Evolutionary conservation across 441 rosid species (phyloP), one percentile per base, ranked within the genome.

Genomic region (Raphanus hybrid): DNA sequence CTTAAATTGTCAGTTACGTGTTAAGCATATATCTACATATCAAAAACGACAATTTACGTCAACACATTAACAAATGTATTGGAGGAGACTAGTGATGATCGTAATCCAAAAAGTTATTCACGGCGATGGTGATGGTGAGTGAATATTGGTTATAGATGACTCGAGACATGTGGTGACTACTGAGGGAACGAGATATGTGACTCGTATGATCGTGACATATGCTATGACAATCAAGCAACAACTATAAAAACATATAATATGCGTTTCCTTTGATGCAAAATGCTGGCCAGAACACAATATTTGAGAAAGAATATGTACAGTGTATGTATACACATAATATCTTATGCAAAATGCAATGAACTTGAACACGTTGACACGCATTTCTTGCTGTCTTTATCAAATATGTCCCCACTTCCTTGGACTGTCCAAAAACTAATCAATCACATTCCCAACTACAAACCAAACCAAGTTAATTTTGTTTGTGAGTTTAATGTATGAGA

Each of bases 401-500:
- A 54, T 8, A 64, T 29, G 81, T 71, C 81, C 81, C 81, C 77
- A 78, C 69, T 35, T 72, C 8, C 52, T 60, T 71, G 64, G 55
- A 23, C 10, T 23, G 34, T 59, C 45, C 57, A 23, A 18, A 27
- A 58, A 4, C 43, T 65, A 58, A 71, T 72, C 69, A 71, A 66
- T 23, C 26, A 23, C 71, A 23, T 23, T 23, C 26, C 43, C 81
- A 71, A 71, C 41, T 71, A 65, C 3, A 66, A 67, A 72, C 69
- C 64, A 71, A 66, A 45, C 45, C 39, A 18, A n/a, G 58, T 52
- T 15, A 20, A 39, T 63, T 35, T 7, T 48, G 23, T 52, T 15
- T 52, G 58, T 2, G 58, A 2, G 23, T 15, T 52, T 9, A 52
- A 15, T 52, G 58, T 39, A 35, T 27, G 12, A 6, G 10, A 6